Evolutionary conservation across 495 filamentous ascomycete species (phyloP).

Genomic region (Xylaria longipes): DNA sequence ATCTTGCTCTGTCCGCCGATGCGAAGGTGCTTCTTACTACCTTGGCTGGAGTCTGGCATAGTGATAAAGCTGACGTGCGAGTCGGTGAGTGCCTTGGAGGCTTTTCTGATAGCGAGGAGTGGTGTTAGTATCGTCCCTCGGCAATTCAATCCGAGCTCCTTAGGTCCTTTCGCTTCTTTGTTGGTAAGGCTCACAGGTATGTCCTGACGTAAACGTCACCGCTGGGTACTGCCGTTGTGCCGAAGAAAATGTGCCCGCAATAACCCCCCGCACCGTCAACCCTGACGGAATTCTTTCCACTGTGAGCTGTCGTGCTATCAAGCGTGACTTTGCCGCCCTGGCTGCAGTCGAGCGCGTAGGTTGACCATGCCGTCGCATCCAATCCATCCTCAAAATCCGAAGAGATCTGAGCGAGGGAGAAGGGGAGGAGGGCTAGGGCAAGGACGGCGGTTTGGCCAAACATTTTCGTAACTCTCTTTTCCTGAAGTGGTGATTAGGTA

Average conservation of each 20-base stretch:
- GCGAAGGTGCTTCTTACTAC: slow-evolving; percentile 61
- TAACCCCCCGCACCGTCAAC: slow-evolving; percentile 61
- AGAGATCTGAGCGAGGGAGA: slow-evolving; percentile 57
- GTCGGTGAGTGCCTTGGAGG: slow-evolving; percentile 58
- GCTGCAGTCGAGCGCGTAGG: slow-evolving; percentile 62
- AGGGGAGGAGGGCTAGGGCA: slow-evolving; percentile 52
- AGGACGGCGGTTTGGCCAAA: slow-evolving; percentile 51
- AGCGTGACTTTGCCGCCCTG: slow-evolving; percentile 62
- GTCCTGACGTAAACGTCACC: slow-evolving; percentile 62
- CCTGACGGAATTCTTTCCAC: slow-evolving; percentile 61
- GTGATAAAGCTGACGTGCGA: slow-evolving; percentile 66
- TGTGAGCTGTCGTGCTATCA: slow-evolving; percentile 56
- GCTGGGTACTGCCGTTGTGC: slow-evolving; percentile 59
- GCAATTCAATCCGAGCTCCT: background rate
- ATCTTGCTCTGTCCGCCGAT: slow-evolving; percentile 64
- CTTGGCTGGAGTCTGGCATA: slow-evolving; percentile 63
- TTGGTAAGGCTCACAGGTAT: slow-evolving; percentile 53
- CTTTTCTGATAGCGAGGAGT: slow-evolving; percentile 47
- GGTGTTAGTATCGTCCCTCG: slow-evolving; percentile 35
- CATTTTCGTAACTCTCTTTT: slow-evolving; percentile 39
- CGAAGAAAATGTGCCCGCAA: slow-evolving; percentile 67
- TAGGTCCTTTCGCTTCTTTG: background rate
- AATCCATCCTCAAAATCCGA: slow-evolving; percentile 61
- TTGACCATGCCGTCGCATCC: slow-evolving; percentile 60
- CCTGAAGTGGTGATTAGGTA: background rate